Evolutionary conservation across 2,329 filamentous ascomycete genomes (phyloP).

Genomic region (Cladosporium sp.): DNA sequence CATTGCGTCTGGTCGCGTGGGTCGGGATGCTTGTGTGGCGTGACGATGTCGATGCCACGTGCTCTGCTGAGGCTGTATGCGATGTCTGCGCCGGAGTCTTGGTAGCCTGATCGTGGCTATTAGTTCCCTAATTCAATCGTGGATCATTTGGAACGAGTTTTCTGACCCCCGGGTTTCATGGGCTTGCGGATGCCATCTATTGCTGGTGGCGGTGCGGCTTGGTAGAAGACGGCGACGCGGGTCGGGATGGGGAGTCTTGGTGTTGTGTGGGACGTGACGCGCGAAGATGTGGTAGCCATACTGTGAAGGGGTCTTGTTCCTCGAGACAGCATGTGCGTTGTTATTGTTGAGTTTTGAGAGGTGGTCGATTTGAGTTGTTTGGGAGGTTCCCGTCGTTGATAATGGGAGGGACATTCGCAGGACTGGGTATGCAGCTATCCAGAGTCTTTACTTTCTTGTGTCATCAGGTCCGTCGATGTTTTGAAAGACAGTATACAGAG

Average conservation of each 20-base stretch:
- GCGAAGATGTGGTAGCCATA: not conserved
- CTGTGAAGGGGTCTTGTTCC: not conserved
- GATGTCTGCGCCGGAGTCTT: constrained; percentile 52
- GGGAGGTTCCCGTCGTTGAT: not conserved
- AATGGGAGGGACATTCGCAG: not conserved
- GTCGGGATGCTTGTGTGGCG: not conserved
- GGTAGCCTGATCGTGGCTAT: constrained; percentile 41
- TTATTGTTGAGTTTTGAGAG: not conserved
- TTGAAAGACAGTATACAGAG: not conserved
- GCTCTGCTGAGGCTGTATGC: constrained; percentile 42
- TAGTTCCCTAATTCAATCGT: not conserved
- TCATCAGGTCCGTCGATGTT: not conserved
- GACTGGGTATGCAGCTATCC: not conserved
- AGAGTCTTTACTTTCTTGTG: not conserved
- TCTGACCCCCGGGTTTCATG: constrained; percentile 49
- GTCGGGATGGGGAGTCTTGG: not conserved
- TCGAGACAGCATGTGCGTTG: not conserved
- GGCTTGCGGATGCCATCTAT: constrained; percentile 52
- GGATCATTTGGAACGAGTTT: not conserved
- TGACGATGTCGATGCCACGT: constrained; percentile 35
- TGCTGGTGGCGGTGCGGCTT: constrained; percentile 49
- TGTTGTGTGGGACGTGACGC: not conserved
- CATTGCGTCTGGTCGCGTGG: constrained; percentile 32
- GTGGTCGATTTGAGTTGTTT: not conserved
- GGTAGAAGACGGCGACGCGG: constrained; percentile 48